phyloP scores from a whole-genome alignment of 176 grass and related monocot species.

The Triticum aestivum region DNA sequence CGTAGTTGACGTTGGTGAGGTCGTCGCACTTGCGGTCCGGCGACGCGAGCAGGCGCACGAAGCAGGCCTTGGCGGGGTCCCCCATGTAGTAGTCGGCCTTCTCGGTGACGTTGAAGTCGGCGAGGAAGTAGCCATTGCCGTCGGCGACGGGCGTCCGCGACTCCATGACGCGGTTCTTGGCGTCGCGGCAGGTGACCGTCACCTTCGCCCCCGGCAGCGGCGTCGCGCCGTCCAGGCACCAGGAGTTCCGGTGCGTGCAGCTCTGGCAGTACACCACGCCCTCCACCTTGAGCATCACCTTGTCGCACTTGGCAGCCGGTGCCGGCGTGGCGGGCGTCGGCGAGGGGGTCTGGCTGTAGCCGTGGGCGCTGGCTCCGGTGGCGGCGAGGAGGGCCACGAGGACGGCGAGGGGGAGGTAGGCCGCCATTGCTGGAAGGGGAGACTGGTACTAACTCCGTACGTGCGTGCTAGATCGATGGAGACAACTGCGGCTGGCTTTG shows the following conservation, averaged over 20 bases:
- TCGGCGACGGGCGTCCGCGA: constrained; percentile 25
- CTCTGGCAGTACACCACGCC: constrained; percentile 67
- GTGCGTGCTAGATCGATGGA: neutral
- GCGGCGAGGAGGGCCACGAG: constrained; percentile 25
- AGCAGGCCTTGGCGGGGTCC: constrained; percentile 58
- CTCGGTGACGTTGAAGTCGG: constrained; percentile 31
- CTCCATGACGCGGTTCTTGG: constrained; percentile 50
- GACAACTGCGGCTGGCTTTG: neutral
- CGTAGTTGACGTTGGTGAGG: constrained; percentile 60
- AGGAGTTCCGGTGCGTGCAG: constrained; percentile 44
- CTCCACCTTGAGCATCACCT: constrained; percentile 48
- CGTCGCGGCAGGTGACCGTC: constrained; percentile 60
- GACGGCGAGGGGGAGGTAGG: constrained; percentile 3
- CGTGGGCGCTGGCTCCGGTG: neutral
- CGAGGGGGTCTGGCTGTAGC: neutral
- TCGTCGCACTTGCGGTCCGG: constrained; percentile 48
- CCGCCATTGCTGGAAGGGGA: constrained; percentile 10
- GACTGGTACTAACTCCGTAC: neutral
- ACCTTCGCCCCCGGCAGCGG: constrained; percentile 50
- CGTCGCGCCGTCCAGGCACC: constrained; percentile 40
- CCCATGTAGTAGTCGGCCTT: neutral
- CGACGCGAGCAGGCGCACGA: constrained; percentile 61
- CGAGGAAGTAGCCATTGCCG: constrained; percentile 54
- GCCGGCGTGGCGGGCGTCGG: too few species aligned
- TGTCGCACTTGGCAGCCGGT: neutral